phyloP scores from a whole-genome alignment of 1,284 basidiomycete genomes.

The Prillingera fragicola region DNA sequence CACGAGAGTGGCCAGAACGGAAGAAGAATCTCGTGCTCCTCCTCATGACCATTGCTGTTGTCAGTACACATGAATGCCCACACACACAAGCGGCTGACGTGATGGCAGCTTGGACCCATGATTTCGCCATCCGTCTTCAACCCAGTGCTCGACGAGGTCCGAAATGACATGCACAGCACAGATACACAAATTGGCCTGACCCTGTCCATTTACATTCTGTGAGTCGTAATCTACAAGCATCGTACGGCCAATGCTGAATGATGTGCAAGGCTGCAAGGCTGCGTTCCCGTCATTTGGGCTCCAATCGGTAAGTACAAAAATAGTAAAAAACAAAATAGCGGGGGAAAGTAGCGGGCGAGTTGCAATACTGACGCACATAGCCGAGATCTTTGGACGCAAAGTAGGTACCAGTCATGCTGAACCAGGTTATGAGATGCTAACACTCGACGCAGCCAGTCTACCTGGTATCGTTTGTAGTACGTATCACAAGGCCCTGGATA shows the following conservation, averaged over 20 bases:
- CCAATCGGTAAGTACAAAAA: too few species aligned
- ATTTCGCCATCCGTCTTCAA: conserved; percentile 53
- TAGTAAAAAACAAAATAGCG: too few species aligned
- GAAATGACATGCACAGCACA: conserved; percentile 60
- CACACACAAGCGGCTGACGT: conserved; percentile 2
- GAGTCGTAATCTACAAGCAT: conserved; percentile 9
- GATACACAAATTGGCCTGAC: conserved; percentile 65
- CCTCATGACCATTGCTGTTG: conserved; percentile 36
- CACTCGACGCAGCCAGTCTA: conserved; percentile 60
- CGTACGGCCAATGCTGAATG: too few species aligned
- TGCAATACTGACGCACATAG: too few species aligned
- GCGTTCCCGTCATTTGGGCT: conserved; percentile 40
- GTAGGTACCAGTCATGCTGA: conserved; percentile 45
- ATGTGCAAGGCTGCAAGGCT: conserved; percentile 45
- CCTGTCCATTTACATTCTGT: conserved; percentile 69
- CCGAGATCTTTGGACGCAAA: conserved; percentile 75
- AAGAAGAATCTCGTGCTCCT: conserved; percentile 55
- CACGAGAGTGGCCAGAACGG: conserved; percentile 61
- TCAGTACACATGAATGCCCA: conserved; percentile 18
- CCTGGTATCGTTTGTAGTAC: conserved; percentile 53
- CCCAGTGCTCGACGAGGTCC: conserved; percentile 58
- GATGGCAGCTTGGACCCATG: conserved; percentile 61
- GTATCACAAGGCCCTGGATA: conserved; percentile 11
- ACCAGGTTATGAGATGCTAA: not conserved
- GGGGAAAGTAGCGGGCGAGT: too few species aligned